A percentile compares a stretch with the other conserved stretches of the same genome.
Conservation (phyloP, 148 eudicot genomes). For the Cornus controversa region DNA sequence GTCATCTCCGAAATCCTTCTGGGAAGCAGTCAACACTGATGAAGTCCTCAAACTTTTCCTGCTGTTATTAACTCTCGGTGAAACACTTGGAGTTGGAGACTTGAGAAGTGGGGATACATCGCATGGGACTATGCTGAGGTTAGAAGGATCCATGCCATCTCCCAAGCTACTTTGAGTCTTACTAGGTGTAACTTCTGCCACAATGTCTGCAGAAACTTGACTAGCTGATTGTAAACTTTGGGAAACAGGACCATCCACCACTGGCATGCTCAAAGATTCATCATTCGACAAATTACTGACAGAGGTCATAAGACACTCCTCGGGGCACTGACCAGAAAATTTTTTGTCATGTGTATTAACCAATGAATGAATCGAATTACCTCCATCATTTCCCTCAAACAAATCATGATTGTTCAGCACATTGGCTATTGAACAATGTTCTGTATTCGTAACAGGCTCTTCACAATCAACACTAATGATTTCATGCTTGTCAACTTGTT, state of each 20-base stretch:
- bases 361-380: slow-evolving; percentile 7
- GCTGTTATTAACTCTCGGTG: slow-evolving; percentile 65
- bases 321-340: slow-evolving; percentile 10
- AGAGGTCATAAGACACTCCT: slow-evolving; percentile 14
- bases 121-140: slow-evolving; percentile 33
- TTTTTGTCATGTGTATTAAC: slow-evolving; percentile 10
- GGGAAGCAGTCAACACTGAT: slow-evolving; percentile 53
- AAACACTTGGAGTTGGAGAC: slow-evolving; percentile 77
- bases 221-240: slow-evolving; percentile 9
- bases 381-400: slow-evolving; percentile 8
- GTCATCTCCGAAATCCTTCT: slow-evolving; percentile 29
- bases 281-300: slow-evolving; percentile 16
- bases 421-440: neutral
- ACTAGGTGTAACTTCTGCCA: slow-evolving; percentile 12
- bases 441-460: neutral
- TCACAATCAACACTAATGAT: slow-evolving; percentile 8
- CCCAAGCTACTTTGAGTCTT: slow-evolving; percentile 20
- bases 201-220: slow-evolving; percentile 16
- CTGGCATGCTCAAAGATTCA: slow-evolving; percentile 28
- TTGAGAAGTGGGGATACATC: slow-evolving; percentile 60
- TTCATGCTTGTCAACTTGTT: slow-evolving; percentile 43
- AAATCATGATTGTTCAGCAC: neutral
- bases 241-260: slow-evolving; percentile 11
- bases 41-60: slow-evolving; percentile 76
- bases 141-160: slow-evolving; percentile 29